phyloP scores from a whole-genome alignment of 176 grass and related monocot species.

The Cenchrus fungigraminus region DNA sequence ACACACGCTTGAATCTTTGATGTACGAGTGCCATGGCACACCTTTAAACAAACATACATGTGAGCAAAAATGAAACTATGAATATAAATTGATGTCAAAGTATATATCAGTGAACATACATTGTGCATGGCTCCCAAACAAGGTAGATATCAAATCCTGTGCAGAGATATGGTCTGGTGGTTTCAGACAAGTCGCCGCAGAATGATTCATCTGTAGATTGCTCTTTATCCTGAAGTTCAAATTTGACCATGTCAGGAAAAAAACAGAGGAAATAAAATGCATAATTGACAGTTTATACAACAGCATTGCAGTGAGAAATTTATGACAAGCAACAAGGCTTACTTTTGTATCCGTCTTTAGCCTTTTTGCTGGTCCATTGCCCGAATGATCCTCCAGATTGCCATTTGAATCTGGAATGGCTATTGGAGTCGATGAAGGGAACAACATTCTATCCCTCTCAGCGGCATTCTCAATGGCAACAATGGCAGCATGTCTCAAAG shows the following conservation, averaged over 20 bases:
- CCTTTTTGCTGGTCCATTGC: conserved; percentile 67
- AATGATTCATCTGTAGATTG: conserved; percentile 29
- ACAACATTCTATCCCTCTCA: conserved; percentile 64
- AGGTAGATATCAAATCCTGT: conserved; percentile 96
- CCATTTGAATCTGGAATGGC: conserved; percentile 30
- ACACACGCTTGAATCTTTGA: conserved; percentile 82
- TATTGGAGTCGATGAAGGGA: conserved; percentile 44
- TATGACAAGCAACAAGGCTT: conserved; percentile 36
- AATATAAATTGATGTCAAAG: background rate
- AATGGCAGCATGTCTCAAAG: conserved; percentile 76
- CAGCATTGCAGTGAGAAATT: background rate
- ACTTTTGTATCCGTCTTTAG: conserved; percentile 64
- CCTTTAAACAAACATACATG: conserved; percentile 52
- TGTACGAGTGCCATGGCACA: conserved; percentile 99
- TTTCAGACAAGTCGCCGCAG: conserved; percentile 40
- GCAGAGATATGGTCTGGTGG: conserved; percentile 79
- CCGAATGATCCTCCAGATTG: conserved; percentile 36
- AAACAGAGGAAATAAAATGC: background rate
- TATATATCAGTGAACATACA: conserved; percentile 41
- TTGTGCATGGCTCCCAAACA: conserved; percentile 85
- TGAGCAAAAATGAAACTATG: background rate
- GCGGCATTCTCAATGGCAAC: conserved; percentile 91
- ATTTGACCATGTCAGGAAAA: conserved; percentile 11
- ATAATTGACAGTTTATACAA: background rate
- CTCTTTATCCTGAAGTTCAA: conserved; percentile 45